Evolutionary conservation across 2,329 filamentous ascomycete species (phyloP).

Genomic region (Setomelanomma holmii): DNA sequence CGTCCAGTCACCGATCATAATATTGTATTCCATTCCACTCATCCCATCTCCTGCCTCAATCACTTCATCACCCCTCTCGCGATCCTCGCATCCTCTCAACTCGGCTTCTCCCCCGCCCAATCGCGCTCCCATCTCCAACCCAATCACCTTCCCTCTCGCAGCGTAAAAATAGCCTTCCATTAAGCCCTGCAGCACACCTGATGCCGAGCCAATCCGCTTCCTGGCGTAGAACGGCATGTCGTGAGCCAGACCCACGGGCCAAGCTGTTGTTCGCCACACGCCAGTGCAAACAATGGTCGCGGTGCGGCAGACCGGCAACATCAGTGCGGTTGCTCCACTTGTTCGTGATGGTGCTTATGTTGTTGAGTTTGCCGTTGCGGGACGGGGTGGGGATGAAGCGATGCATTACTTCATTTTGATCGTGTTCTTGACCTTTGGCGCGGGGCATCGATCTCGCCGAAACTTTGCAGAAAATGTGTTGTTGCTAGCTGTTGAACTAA

Average conservation of each 20-base stretch:
- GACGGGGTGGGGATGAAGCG: neutral
- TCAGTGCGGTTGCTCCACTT: neutral
- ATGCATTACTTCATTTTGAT: too few relatives aligned
- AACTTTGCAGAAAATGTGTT: neutral
- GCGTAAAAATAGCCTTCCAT: conserved; percentile 1
- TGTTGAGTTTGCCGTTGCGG: neutral
- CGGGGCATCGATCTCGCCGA: neutral
- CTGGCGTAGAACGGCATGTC: neutral
- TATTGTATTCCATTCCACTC: too few relatives aligned
- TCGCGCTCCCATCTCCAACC: neutral
- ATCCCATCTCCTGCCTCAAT: too few relatives aligned
- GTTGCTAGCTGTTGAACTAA: too few relatives aligned
- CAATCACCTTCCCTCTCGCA: neutral
- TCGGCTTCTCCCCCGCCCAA: neutral
- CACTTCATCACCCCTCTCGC: neutral
- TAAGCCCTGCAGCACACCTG: neutral
- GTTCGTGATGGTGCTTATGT: neutral
- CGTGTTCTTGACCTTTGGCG: neutral
- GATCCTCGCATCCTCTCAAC: neutral
- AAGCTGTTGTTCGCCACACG: neutral
- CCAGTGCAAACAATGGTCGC: neutral
- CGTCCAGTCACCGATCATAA: neutral
- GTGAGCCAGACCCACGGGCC: neutral
- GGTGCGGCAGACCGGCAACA: neutral
- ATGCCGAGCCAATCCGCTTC: neutral